Percentiles rank a stretch among this genome's conserved stretches.
These are phyloP conservation scores for Stachybotrys elegans DNA, from an alignment of 2,329 filamentous ascomycete species.

Conservation along the genomic window DNA sequence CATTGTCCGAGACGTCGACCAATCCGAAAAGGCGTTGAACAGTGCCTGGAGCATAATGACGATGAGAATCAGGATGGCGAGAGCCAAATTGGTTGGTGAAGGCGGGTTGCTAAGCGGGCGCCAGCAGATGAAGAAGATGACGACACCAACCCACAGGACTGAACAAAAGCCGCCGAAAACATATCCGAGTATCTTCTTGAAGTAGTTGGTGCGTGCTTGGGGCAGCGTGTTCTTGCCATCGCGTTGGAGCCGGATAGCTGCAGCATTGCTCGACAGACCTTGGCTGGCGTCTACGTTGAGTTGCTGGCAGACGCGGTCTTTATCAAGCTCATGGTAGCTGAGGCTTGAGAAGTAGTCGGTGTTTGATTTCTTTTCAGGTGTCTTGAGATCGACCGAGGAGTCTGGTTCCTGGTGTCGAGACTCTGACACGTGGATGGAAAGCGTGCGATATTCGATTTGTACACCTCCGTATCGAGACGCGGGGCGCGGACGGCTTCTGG, in stretches of 20 bases:
- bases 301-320: conserved; percentile 30
- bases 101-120: conserved; percentile 39
- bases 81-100: conserved; percentile 35
- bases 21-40: conserved; percentile 43
- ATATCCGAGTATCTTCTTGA: conserved; percentile 34
- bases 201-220: conserved; percentile 35
- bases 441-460: conserved; percentile 34
- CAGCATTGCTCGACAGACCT: conserved; percentile 29
- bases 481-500: conserved; percentile 19
- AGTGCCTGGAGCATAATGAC: conserved; percentile 41
- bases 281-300: conserved; percentile 27
- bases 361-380: conserved; percentile 24
- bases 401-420: conserved; percentile 23
- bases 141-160: conserved; percentile 39
- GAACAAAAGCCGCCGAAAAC: conserved; percentile 44
- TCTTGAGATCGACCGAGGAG: conserved; percentile 13
- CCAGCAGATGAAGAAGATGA: conserved; percentile 46
- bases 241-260: conserved; percentile 27
- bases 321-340: conserved; percentile 29
- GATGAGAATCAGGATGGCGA: conserved; percentile 40
- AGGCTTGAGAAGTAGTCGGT: conserved; percentile 39
- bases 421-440: conserved; percentile 34
- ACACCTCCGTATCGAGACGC: conserved; percentile 28
- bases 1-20: conserved; percentile 41
- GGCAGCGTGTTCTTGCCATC: conserved; percentile 38